Evolutionary conservation across 805 yeast species (phyloP).

Genomic region (Pichia gijzeniarum): DNA sequence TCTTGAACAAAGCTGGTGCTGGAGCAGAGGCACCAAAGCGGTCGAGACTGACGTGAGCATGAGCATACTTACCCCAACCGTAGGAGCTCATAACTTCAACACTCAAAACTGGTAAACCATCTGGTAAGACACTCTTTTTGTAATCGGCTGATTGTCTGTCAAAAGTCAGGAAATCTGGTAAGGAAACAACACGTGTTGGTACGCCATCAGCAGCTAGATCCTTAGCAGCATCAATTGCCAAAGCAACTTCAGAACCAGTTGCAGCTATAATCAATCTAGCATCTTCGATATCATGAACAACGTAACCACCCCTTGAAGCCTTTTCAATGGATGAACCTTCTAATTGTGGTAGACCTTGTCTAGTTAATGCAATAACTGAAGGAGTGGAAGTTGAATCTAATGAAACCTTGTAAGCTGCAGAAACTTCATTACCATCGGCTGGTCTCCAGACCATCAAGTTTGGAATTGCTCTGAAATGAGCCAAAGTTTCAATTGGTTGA

Average conservation of each 20-base stretch:
- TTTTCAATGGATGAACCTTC: constrained; percentile 88
- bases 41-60: constrained; percentile 92
- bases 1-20: constrained; percentile 73
- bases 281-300: constrained; percentile 48
- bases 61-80: constrained; percentile 95
- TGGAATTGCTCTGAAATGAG: constrained; percentile 81
- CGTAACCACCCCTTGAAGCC: constrained; percentile 94
- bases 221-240: constrained; percentile 80
- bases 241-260: constrained; percentile 90
- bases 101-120: constrained; percentile 86
- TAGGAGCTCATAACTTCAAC: constrained; percentile 87
- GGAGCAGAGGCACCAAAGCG: constrained; percentile 97
- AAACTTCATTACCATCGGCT: constrained; percentile 84
- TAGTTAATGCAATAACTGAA: constrained; percentile 66
- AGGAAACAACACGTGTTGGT: constrained; percentile 77
- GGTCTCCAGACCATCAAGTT: constrained; percentile 87
- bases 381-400: constrained; percentile 60
- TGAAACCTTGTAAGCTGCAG: constrained; percentile 74
- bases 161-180: constrained; percentile 90
- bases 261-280: constrained; percentile 76
- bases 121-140: constrained; percentile 83
- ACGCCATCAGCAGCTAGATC: constrained; percentile 56
- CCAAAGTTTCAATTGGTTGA: constrained; percentile 85
- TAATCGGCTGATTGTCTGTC: constrained; percentile 78
- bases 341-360: constrained; percentile 90